Percentiles rank a stretch among this genome's conserved stretches.
These are phyloP conservation scores for Lipomyces mesembrius DNA, from an alignment of 805 yeast genomes.

Conservation along the genomic window DNA sequence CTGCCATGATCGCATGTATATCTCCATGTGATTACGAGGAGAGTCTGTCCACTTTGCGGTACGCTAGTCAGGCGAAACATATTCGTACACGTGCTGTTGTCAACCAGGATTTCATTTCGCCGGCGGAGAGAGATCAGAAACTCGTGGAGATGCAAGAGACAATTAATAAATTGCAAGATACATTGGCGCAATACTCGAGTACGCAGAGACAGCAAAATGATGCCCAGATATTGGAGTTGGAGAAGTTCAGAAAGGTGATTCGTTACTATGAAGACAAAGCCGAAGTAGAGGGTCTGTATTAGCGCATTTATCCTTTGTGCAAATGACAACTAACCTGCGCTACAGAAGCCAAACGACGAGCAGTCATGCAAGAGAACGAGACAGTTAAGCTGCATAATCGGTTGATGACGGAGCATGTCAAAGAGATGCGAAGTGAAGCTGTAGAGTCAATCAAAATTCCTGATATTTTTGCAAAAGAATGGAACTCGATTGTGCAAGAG, in stretches of 20 bases:
- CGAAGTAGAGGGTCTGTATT: conserved; percentile 29
- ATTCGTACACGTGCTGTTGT: conserved; percentile 68
- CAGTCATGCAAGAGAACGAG: conserved; percentile 42
- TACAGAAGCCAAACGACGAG: conserved; percentile 44
- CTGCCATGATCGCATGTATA: conserved; percentile 88
- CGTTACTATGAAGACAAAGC: conserved; percentile 44
- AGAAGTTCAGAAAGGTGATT: conserved; percentile 41
- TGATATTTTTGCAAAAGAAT: conserved; percentile 8
- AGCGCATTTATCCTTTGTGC: not conserved
- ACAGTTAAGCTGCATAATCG: conserved; percentile 42
- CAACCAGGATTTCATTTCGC: conserved; percentile 51
- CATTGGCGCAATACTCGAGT: conserved; percentile 34
- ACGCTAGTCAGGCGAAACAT: conserved; percentile 75
- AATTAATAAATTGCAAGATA: conserved; percentile 44
- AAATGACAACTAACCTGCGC: not conserved
- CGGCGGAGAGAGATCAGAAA: conserved; percentile 48
- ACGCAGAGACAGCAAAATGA: conserved; percentile 40
- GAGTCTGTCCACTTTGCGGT: conserved; percentile 71
- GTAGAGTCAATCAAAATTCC: conserved; percentile 11
- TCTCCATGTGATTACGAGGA: conserved; percentile 74
- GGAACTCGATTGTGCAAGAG: conserved; percentile 17
- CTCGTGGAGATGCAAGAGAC: conserved; percentile 50
- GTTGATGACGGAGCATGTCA: conserved; percentile 42
- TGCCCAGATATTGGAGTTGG: conserved; percentile 41
- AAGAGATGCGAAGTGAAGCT: conserved; percentile 29